phyloP scores from a whole-genome alignment of 768 basidiomycete species.

The Suillus subaureus region DNA sequence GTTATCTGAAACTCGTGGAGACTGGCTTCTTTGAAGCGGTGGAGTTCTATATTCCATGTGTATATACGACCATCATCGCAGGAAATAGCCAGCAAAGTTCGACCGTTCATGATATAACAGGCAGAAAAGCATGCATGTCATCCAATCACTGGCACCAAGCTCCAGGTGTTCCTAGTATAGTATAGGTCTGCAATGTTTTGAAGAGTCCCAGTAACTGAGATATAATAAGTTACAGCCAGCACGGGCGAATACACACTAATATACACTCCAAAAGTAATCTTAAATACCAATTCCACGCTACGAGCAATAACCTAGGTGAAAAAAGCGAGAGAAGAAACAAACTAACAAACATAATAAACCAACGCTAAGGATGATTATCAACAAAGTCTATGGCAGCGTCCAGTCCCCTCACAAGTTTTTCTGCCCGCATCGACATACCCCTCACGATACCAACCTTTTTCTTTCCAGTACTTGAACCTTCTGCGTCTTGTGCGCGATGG shows the following conservation, averaged over 20 bases:
- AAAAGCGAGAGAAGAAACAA: background rate
- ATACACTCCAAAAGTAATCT: background rate
- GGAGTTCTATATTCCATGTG: too few relatives aligned
- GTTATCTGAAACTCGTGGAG: too few relatives aligned
- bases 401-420: slow-evolving; percentile 38
- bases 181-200: background rate
- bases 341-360: background rate
- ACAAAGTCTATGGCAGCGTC: slow-evolving; percentile 46
- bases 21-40: too few relatives aligned
- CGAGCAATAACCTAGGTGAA: background rate
- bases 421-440: slow-evolving; percentile 36
- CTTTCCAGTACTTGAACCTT: slow-evolving; percentile 30
- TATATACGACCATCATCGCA: too few relatives aligned
- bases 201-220: background rate
- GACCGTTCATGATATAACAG: too few relatives aligned
- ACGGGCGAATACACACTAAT: background rate
- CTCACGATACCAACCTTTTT: slow-evolving; percentile 32
- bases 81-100: too few relatives aligned
- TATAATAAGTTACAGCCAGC: background rate
- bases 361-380: slow-evolving; percentile 22
- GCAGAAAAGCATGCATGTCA: too few relatives aligned
- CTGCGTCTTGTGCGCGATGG: slow-evolving; percentile 8
- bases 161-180: too few relatives aligned
- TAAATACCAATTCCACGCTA: slow-evolving; percentile 2
- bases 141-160: too few relatives aligned